Evolutionary conservation across 805 yeast species (phyloP).

Genomic region (Metschnikowia shivogae): DNA sequence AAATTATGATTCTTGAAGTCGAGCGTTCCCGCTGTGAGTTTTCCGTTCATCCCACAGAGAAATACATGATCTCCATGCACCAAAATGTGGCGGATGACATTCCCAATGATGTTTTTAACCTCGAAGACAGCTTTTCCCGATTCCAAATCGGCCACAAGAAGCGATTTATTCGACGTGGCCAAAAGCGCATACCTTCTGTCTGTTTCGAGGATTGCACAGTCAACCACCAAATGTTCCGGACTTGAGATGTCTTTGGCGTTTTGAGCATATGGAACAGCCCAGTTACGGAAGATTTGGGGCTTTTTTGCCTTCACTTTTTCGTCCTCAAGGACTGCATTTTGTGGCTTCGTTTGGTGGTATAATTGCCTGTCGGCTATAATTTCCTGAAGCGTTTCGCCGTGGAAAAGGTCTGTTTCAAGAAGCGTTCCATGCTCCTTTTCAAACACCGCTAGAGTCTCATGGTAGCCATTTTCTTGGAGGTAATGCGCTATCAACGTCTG

Average conservation of each 20-base stretch:
- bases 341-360: constrained; percentile 4
- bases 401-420: constrained; percentile 17
- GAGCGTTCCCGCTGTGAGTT: constrained; percentile 22
- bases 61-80: constrained; percentile 24
- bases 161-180: constrained; percentile 19
- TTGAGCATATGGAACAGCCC: constrained; percentile 33
- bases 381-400: constrained; percentile 36
- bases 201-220: constrained; percentile 11
- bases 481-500: constrained; percentile 53
- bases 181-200: constrained; percentile 10
- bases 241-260: constrained; percentile 6
- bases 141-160: constrained; percentile 18
- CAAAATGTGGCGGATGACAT: constrained; percentile 35
- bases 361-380: constrained; percentile 25
- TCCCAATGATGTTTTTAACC: constrained; percentile 17
- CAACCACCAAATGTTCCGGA: constrained; percentile 23
- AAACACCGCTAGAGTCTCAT: constrained; percentile 45
- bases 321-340: constrained; percentile 4
- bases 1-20: constrained; percentile 1
- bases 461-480: constrained; percentile 46
- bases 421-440: constrained; percentile 43
- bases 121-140: constrained; percentile 13
- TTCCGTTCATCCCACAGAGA: constrained; percentile 55
- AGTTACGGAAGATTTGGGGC: constrained; percentile 17
- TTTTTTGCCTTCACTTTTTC: constrained; percentile 12